Evolutionary conservation across 2,329 filamentous ascomycete species (phyloP).

Genomic region (Ceratocystiopsis minuta): DNA sequence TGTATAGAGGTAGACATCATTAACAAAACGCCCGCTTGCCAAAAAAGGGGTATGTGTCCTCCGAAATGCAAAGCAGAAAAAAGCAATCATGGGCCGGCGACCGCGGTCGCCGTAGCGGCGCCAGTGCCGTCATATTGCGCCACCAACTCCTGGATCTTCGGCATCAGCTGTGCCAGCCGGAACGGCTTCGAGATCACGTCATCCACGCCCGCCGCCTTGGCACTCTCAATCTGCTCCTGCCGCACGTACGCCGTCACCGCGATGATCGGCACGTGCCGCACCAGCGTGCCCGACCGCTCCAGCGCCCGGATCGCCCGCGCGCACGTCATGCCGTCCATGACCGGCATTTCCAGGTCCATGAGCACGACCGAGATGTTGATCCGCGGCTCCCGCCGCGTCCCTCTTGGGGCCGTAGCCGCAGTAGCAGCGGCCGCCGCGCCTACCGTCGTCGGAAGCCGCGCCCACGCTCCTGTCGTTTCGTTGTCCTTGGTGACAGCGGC

Average conservation of each 20-base stretch:
- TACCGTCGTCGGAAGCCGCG: too few relatives aligned
- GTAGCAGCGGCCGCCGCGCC: too few relatives aligned
- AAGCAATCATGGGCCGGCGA: too few relatives aligned
- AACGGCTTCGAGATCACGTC: conserved; percentile 69
- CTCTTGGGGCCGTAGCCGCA: too few relatives aligned
- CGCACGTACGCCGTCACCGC: conserved; percentile 71
- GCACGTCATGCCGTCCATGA: conserved; percentile 67
- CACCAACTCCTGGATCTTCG: conserved; percentile 44
- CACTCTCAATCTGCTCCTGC: conserved; percentile 53
- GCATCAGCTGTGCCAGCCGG: conserved; percentile 50
- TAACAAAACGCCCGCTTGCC: too few relatives aligned
- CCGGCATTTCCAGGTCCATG: conserved; percentile 68
- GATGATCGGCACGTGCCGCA: conserved; percentile 55
- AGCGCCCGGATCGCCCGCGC: conserved; percentile 50
- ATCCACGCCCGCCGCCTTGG: conserved; percentile 58
- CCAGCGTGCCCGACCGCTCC: conserved; percentile 42
- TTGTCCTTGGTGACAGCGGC: too few relatives aligned
- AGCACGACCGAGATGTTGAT: conserved; percentile 46
- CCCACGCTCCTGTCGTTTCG: too few relatives aligned
- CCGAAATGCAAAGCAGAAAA: neutral
- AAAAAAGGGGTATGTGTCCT: too few relatives aligned
- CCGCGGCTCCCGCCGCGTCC: too few relatives aligned
- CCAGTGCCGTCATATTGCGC: conserved; percentile 18
- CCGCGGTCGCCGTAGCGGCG: too few relatives aligned
- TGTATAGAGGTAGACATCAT: too few relatives aligned